Percentiles rank a stretch among this genome's conserved stretches.
These are phyloP conservation scores for Whalleya microplaca DNA, from an alignment of 2,329 filamentous ascomycete genomes.

Conservation along the genomic window DNA sequence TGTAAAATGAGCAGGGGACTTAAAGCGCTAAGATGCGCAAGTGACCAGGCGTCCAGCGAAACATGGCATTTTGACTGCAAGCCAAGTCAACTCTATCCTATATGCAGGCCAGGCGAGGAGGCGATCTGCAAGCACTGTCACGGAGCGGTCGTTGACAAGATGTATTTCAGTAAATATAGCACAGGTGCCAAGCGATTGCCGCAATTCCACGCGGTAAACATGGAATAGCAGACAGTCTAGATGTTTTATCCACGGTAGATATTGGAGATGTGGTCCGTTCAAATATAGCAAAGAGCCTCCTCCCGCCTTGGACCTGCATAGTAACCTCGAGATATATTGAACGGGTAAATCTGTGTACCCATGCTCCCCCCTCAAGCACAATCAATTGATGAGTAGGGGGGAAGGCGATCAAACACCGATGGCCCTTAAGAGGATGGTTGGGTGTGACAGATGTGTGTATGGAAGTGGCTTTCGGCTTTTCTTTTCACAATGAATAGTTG, in stretches of 20 bases:
- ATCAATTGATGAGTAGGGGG: slow-evolving; percentile 18
- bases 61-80: slow-evolving; percentile 7
- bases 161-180: slow-evolving; percentile 14
- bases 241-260: slow-evolving; percentile 6
- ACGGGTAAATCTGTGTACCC: slow-evolving; percentile 18
- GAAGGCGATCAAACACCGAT: slow-evolving; percentile 11
- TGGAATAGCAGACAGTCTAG: slow-evolving; percentile 13
- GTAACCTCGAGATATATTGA: slow-evolving; percentile 21
- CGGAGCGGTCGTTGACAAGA: slow-evolving; percentile 8
- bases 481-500: slow-evolving; percentile 8
- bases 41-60: slow-evolving; percentile 24
- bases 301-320: slow-evolving; percentile 17
- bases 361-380: neutral
- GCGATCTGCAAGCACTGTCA: slow-evolving; percentile 4
- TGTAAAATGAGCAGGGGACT: slow-evolving; percentile 21
- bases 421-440: neutral
- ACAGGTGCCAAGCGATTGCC: slow-evolving; percentile 12
- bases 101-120: slow-evolving; percentile 6
- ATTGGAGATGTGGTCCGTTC: neutral
- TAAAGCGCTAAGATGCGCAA: slow-evolving; percentile 23
- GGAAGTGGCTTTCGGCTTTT: slow-evolving; percentile 15
- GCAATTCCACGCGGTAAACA: slow-evolving; percentile 6
- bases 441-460: neutral
- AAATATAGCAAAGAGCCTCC: slow-evolving; percentile 12
- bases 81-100: neutral